Base-by-base conservation (phyloP, 768 basidiomycete genomes). In the Rhodosporidiobolus sp. region DNA sequence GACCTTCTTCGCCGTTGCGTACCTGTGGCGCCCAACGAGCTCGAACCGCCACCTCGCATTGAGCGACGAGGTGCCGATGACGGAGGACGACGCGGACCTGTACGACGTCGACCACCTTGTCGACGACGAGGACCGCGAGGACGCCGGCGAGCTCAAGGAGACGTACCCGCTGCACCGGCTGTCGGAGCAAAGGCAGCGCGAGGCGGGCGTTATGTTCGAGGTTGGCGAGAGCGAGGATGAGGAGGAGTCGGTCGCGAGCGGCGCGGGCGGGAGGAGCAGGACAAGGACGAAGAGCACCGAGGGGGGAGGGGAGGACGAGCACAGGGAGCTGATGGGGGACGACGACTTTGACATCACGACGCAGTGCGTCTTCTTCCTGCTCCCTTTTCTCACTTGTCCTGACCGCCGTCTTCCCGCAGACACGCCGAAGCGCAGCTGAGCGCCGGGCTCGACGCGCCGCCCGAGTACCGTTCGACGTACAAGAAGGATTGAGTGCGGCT, bases 11-110 rank as follows among this genome's bases (percentile, higher is more conserved):
- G 83, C 86, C 17, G 92, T 97, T 73, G 87, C 91, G 3, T 96
- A 87, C 82, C 84, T 98, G 38, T 99, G 96, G 95, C 87, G 94
- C 48, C 96, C 96, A 35, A 89, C 90, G n/a, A 86, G 85, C 52
- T 87, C 90, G 80, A 94, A 94, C 84, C 86, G 90, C 83, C 88
- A 91, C 80, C 87, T 99, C 72, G 88, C 92, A 48, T 94, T 97
- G 90, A 94, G 92, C 34, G 94, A 97, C 75, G 96, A 99, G 83
- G 82, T 98, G 63, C 92, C 96, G 34, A 93, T 94, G 82, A 90
- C 94, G 78, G 92, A 94, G 79, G 89, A 90, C 77, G 94, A 94
- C 75, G 94, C 92, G 0, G 91, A 96, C 79, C 90, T 94, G 79
- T 94, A 92, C 77, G 92, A 94, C 78, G 84, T 92, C 35, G 92